phyloP scores from a whole-genome alignment of 1,139 yeast genomes.

The Yamadazyma atlantica region DNA sequence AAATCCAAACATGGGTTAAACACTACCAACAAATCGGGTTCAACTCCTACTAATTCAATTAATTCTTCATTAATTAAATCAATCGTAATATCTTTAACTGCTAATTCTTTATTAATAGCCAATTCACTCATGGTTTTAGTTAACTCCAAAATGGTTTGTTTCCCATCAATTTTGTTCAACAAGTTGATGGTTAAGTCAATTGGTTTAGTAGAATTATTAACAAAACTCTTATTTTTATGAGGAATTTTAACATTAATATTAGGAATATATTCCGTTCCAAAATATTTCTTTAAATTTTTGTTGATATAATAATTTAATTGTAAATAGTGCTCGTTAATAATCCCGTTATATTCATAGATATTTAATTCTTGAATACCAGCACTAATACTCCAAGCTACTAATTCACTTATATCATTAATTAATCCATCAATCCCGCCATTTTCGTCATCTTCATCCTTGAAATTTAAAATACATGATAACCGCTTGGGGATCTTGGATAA shows the following conservation, averaged over 20 bases:
- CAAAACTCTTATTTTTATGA: conserved; percentile 51
- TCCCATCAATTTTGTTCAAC: conserved; percentile 78
- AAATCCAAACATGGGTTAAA: conserved; percentile 86
- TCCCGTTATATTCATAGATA: conserved; percentile 80
- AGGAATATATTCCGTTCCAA: conserved; percentile 72
- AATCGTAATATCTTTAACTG: conserved; percentile 68
- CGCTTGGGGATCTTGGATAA: conserved; percentile 76
- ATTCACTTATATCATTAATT: conserved; percentile 71
- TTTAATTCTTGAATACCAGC: conserved; percentile 74
- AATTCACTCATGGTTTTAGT: conserved; percentile 84
- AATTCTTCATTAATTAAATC: conserved; percentile 75
- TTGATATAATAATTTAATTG: conserved; percentile 60
- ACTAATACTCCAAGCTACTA: conserved; percentile 84
- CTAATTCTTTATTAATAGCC: conserved; percentile 60
- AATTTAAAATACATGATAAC: conserved; percentile 68
- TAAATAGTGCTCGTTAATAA: conserved; percentile 47
- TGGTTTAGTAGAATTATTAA: conserved; percentile 33
- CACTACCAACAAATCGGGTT: conserved; percentile 83
- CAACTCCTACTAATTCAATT: conserved; percentile 74
- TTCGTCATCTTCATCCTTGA: conserved; percentile 74
- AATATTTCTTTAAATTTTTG: conserved; percentile 66
- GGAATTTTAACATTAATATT: conserved; percentile 60
- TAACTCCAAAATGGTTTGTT: conserved; percentile 83
- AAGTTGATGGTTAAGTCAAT: conserved; percentile 64
- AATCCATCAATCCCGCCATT: conserved; percentile 88